Evolutionary conservation across 2,329 filamentous ascomycete genomes (phyloP).

Genomic region (Xenoacremonium recifei): DNA sequence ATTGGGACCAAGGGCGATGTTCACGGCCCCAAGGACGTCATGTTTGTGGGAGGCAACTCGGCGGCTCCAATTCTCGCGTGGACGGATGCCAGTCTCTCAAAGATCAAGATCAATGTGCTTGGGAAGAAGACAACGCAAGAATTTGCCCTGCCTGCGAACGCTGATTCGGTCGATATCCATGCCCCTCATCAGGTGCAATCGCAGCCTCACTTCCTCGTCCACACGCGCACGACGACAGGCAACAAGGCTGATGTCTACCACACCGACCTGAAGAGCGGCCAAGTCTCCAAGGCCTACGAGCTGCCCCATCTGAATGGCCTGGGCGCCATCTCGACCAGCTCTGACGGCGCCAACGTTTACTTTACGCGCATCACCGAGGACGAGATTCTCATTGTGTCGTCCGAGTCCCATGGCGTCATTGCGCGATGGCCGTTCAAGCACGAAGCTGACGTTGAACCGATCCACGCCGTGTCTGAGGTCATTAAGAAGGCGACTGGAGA

Average conservation of each 20-base stretch:
- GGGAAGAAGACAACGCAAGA: conserved; percentile 57
- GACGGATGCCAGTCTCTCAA: conserved; percentile 62
- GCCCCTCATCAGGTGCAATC: conserved; percentile 71
- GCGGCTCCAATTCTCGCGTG: conserved; percentile 74
- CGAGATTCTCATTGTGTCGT: conserved; percentile 73
- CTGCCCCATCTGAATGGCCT: conserved; percentile 68
- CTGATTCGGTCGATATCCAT: conserved; percentile 62
- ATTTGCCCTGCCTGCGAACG: conserved; percentile 47
- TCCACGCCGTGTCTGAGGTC: conserved; percentile 79
- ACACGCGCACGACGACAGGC: conserved; percentile 66
- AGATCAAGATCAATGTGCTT: conserved; percentile 70
- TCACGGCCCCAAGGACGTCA: conserved; percentile 59
- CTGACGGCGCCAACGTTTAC: conserved; percentile 77
- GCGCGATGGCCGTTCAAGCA: conserved; percentile 67
- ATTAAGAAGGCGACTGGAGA: conserved; percentile 64
- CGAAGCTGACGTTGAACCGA: conserved; percentile 41
- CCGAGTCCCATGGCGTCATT: conserved; percentile 72
- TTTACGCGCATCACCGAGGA: conserved; percentile 79
- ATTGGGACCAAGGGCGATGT: conserved; percentile 76
- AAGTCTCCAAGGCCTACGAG: conserved; percentile 74
- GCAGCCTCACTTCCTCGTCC: conserved; percentile 79
- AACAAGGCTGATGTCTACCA: conserved; percentile 88
- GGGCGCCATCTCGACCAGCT: conserved; percentile 78
- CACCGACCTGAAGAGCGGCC: conserved; percentile 67
- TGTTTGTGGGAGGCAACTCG: conserved; percentile 75